These are phyloP conservation scores for Aurantiochytrium sp. DNA, from an alignment of 108 stramenopile species.

Conservation along the genomic window DNA sequence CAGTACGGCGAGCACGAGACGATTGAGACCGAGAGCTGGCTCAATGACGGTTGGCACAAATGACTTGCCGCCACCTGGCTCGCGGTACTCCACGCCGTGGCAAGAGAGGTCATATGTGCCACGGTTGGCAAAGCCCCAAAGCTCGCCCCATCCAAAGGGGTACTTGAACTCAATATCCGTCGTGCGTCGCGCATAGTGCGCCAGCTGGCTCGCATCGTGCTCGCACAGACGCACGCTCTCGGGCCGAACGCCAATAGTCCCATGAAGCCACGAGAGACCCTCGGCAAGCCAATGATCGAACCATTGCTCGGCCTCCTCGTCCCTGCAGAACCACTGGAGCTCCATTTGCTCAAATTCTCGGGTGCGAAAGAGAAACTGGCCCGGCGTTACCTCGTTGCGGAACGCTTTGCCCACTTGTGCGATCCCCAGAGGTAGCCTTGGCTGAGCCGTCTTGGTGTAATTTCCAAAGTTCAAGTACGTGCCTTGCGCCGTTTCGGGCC, in stretches of 20 bases:
- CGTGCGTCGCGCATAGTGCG: conserved; percentile 94
- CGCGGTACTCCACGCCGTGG: conserved; percentile 62
- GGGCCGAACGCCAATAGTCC: conserved; percentile 63
- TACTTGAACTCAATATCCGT: conserved; percentile 92
- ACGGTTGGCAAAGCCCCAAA: conserved; percentile 94
- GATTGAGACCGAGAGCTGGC: conserved; percentile 89
- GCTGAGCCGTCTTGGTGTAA: conserved; percentile 60
- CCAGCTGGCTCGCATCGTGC: conserved; percentile 74
- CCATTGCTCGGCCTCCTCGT: conserved; percentile 31
- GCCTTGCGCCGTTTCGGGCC: conserved; percentile 97
- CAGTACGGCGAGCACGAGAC: conserved; percentile 82
- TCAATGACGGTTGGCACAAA: conserved; percentile 94
- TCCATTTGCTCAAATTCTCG: conserved; percentile 99
- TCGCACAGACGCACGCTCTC: conserved; percentile 81
- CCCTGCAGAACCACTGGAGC: conserved; percentile 83
- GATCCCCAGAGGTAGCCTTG: conserved; percentile 83
- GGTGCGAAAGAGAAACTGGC: conserved; percentile 91
- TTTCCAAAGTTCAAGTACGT: conserved; percentile 94
- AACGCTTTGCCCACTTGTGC: conserved; percentile 96
- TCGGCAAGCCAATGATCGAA: conserved; percentile 65
- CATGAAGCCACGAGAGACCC: conserved; percentile 61
- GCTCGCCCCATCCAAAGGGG: conserved; percentile 87
- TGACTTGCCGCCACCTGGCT: background rate
- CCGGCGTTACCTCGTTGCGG: conserved; percentile 92
- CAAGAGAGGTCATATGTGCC: conserved; percentile 87